Conservation (phyloP, 495 filamentous ascomycete genomes). For the Penicillium tannophilum region DNA sequence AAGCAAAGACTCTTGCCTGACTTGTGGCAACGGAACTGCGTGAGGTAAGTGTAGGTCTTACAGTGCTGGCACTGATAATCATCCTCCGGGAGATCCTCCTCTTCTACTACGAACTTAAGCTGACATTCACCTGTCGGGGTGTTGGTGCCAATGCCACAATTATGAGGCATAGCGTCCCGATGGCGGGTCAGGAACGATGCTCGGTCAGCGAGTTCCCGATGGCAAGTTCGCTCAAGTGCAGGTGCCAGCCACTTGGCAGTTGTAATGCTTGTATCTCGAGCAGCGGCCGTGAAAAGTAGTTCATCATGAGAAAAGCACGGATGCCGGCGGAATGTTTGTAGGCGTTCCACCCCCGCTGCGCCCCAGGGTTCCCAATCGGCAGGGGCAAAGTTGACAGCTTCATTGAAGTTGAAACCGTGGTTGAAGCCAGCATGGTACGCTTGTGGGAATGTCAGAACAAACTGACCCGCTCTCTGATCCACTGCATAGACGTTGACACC, state of each 20-base stretch:
- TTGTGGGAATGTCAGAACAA: conserved; percentile 93
- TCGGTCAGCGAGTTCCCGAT: conserved; percentile 70
- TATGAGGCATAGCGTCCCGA: conserved; percentile 51
- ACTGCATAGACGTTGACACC: conserved; percentile 91
- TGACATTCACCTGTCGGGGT: conserved; percentile 38
- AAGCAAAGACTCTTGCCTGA: conserved; percentile 79
- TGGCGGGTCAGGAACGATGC: conserved; percentile 67
- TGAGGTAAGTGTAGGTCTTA: conserved; percentile 90
- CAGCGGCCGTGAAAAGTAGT: conserved; percentile 84
- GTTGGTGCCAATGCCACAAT: conserved; percentile 45
- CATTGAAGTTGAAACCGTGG: conserved; percentile 98
- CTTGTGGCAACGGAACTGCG: conserved; percentile 80
- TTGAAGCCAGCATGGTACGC: conserved; percentile 94
- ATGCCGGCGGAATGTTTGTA: conserved; percentile 86
- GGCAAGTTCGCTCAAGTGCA: conserved; percentile 74
- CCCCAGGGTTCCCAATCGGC: conserved; percentile 96
- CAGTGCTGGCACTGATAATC: conserved; percentile 89
- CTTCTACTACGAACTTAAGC: conserved; percentile 55
- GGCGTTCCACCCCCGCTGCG: conserved; percentile 78
- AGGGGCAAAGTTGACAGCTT: conserved; percentile 97
- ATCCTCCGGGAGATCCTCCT: conserved; percentile 80
- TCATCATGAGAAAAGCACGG: conserved; percentile 98
- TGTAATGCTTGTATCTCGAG: conserved; percentile 78
- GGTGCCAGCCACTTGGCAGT: conserved; percentile 95
- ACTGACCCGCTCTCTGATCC: conserved; percentile 93